Conservation (phyloP, 257 asterid genomes). For the Capsicum pubescens region DNA sequence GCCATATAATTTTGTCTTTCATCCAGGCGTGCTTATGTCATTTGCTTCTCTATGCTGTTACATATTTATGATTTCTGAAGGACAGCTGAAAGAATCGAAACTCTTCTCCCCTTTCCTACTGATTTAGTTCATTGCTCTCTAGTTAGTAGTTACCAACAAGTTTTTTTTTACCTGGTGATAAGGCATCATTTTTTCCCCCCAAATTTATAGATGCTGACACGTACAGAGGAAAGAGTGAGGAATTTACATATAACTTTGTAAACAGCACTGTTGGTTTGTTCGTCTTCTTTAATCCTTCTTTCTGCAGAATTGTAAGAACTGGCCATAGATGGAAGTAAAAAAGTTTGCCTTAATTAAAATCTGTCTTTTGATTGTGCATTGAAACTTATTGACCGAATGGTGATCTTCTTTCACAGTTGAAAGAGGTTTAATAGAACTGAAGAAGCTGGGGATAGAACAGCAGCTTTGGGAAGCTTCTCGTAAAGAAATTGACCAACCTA, state of each 20-base stretch:
- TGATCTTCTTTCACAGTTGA: constrained; percentile 55
- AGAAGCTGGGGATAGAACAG: constrained; percentile 80
- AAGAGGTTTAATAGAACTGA: constrained; percentile 80
- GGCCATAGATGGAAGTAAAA: too few relatives aligned
- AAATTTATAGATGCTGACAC: neutral
- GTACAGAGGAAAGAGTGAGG: neutral
- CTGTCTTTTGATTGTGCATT: neutral
- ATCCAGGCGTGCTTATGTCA: neutral
- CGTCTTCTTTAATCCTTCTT: neutral
- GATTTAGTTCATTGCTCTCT: neutral
- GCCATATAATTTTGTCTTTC: neutral
- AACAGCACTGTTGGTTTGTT: neutral
- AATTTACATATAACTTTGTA: neutral
- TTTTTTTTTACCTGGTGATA: neutral
- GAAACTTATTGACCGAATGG: neutral
- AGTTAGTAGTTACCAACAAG: neutral
- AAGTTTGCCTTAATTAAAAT: too few relatives aligned
- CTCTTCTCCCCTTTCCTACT: neutral
- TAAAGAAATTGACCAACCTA: constrained; percentile 63
- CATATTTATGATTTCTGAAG: neutral
- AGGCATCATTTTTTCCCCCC: neutral
- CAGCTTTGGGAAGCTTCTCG: constrained; percentile 97
- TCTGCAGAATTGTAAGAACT: neutral
- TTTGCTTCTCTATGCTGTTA: neutral
- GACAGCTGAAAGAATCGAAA: neutral